Evolutionary conservation across 352 stramenopile species (phyloP).

Genomic region (Phytophthora pluvialis): DNA sequence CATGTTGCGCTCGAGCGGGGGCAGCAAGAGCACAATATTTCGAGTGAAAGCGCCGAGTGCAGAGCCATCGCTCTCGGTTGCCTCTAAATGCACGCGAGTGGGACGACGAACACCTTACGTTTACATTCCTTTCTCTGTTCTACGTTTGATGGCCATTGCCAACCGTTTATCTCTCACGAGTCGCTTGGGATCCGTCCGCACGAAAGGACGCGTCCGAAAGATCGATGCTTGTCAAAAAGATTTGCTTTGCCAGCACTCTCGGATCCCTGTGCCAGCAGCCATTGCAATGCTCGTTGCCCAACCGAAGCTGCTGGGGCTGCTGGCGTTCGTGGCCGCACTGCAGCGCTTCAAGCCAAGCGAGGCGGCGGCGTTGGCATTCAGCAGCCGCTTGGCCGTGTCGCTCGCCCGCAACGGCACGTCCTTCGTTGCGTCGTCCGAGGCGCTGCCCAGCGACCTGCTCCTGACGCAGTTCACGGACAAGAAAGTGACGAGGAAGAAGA

Average conservation of each 20-base stretch:
- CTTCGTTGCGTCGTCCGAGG: slow-evolving; percentile 16
- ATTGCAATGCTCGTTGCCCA: background rate
- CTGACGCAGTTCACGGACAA: slow-evolving; percentile 14
- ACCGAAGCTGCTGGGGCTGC: background rate
- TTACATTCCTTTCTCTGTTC: too few relatives aligned
- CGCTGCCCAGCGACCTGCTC: slow-evolving; percentile 20
- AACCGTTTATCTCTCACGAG: background rate
- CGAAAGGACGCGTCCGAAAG: slow-evolving; percentile 5
- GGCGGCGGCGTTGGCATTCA: slow-evolving; percentile 8
- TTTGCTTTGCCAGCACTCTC: slow-evolving; percentile 22
- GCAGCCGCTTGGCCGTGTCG: slow-evolving; percentile 21
- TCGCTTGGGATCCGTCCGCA: background rate
- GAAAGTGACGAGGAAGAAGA: slow-evolving; percentile 27
- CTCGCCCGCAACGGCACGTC: slow-evolving; percentile 20
- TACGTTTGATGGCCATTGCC: background rate
- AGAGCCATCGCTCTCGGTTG: background rate
- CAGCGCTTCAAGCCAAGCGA: background rate
- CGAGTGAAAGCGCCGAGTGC: background rate
- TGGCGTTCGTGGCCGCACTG: slow-evolving; percentile 4
- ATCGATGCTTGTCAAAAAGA: slow-evolving; percentile 13
- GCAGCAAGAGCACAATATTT: too few relatives aligned
- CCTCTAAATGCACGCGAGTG: background rate
- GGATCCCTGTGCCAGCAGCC: background rate
- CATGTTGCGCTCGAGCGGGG: too few relatives aligned
- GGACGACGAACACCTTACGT: background rate